Base-by-base conservation (phyloP, 495 filamentous ascomycete genomes). In the Neurospora sp. region DNA sequence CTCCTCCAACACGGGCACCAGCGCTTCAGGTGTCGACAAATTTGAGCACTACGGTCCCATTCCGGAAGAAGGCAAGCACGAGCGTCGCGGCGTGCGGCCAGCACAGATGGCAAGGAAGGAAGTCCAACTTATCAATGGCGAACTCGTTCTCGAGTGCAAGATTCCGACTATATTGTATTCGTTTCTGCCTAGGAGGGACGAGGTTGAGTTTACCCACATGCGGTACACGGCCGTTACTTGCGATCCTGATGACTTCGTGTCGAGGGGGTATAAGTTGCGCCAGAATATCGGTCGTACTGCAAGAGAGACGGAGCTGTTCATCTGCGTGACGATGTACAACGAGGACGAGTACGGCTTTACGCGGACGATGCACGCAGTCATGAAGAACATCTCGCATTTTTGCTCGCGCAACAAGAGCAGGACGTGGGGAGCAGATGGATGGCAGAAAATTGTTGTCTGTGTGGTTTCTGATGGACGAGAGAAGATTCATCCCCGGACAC, bases 191-290 rank as follows among this genome's bases (percentile, higher is more conserved):
- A 88, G 94, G 40, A 88, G 95, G 37, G 94, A 98, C 80, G 94
- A 97, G 75, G 89, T 93, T 70, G 96, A 99, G 81, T 99, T 98
- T 80, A 99, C 96, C 1, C 95, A 99, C 80, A 98, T 98, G 96
- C 92, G 96, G n/a, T 99, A 99, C 79, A 98, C 96, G 39, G 96
- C 96, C n/a, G 96, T 97, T 42, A 99, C 96, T 2, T 98, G 95
- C 79, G 96, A 99, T 79, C 96, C 96, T 0, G 95, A 98, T 80
- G 95, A 99, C 78, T 99, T 96, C 76, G 91, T 93, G 0, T 85
- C 88, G 18, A 86, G 90, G 70, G 95, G 96, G 0, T 99, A 98
- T 84, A 96, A 96, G 81, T 82, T 99, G 77, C 91, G 96, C n/a
- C 96, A 98, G 82, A 95, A 96, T 80, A 93, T 98, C 72, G 93